Percentiles rank a stretch among this genome's conserved stretches.
phyloP scores from a whole-genome alignment of 2,329 filamentous ascomycete genomes.

The Westerdykella sp. region DNA sequence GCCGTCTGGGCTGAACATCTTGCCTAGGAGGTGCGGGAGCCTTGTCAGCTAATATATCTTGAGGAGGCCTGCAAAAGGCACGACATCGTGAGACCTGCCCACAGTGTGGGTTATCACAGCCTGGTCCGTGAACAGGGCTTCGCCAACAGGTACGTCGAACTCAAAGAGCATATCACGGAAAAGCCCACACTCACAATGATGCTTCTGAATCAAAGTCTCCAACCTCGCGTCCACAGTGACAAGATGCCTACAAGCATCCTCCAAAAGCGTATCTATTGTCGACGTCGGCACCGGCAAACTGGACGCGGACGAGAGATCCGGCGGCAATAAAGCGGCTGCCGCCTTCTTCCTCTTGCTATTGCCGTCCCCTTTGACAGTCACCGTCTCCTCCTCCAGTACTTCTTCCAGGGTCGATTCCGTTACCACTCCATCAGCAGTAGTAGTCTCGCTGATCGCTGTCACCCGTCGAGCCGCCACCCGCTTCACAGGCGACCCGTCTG shows the following conservation, averaged over 20 bases:
- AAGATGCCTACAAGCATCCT: constrained; percentile 69
- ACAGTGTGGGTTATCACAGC: not conserved
- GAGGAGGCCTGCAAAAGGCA: not conserved
- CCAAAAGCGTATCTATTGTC: constrained; percentile 66
- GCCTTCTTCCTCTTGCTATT: constrained; percentile 39
- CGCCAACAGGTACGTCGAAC: no score
- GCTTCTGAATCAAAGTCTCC: constrained; percentile 62
- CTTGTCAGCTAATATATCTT: not conserved
- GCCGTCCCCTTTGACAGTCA: constrained; percentile 5
- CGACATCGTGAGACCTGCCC: not conserved
- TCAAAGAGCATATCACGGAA: no score
- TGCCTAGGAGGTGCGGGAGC: constrained; percentile 11
- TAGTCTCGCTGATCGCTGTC: not conserved
- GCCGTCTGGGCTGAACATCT: constrained; percentile 72
- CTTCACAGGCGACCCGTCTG: constrained; percentile 1
- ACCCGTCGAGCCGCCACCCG: not conserved
- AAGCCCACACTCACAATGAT: constrained; percentile 53
- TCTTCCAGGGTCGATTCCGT: not conserved
- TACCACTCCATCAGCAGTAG: not conserved
- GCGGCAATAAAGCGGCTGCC: constrained; percentile 30
- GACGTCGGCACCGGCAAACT: constrained; percentile 36
- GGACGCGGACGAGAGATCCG: constrained; percentile 16
- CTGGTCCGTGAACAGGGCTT: not conserved
- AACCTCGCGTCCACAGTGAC: constrained; percentile 67
- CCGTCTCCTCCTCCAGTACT: not conserved